Base-by-base conservation (phyloP, 352 stramenopile species). In the Pythium periplocum region DNA sequence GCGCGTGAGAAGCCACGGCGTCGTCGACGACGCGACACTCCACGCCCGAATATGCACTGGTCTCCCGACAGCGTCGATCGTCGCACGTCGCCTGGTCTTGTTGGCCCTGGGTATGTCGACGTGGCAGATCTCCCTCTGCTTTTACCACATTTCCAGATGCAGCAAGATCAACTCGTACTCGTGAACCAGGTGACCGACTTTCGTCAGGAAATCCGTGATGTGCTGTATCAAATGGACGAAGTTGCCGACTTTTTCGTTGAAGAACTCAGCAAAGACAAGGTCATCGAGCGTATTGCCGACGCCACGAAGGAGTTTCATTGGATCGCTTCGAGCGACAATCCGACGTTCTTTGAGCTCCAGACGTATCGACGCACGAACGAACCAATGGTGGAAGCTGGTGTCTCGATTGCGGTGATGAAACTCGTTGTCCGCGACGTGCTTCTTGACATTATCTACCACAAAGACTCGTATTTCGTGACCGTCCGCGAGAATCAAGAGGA, bases 301-400 rank as follows among this genome's bases (percentile, higher is more conserved):
- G 75, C 60, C 10, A 38, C 73, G 1, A 56, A 45, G 12, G 73
- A 82, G 51, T 63, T 86, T 6, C 71, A 78, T 32, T 88, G 78
- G 78, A 71, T 86, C 35, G 59, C 67, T 10, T 67, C 68, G 33
- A 45, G 57, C 0, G 46, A 68, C 11, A 80, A 76, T 7, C 67
- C 75, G 6, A 81, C 71, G 6, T 88, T 86, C 47, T 88, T 86
- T 34, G 78, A 88, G 57, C 49, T 88, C 38, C 71, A 88, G 53
- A 86, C 78, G 0, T 64, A 78, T 34, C 60, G 58, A 1, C 49
- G 61, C 36, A 76, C 78, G 1, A 86, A 82, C 44, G 66, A 73
- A 8, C 55, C 55, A 0, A 61, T 86, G 0, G 57, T 45, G 0
- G 38, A 59, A 0, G 66, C 75, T 1, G 73, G 75, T 0, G 67